These are phyloP conservation scores for Spatholobus suberectus DNA, from an alignment of 306 rosid species.

Conservation along the genomic window DNA sequence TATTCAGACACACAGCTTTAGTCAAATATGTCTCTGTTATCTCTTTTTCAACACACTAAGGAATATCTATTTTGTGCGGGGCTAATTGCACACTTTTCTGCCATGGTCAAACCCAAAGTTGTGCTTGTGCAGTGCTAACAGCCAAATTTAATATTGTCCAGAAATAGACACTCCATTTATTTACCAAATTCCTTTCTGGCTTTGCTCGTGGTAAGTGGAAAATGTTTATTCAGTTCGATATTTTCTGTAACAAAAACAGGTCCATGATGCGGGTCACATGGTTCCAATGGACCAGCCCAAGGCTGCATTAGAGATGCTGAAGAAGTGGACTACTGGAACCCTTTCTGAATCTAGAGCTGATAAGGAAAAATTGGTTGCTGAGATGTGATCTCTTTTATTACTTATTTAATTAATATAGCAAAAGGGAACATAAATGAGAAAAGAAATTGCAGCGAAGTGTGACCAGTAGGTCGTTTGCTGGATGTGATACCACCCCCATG, in stretches of 20 bases:
- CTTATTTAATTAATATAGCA: background rate
- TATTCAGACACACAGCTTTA: too few relatives aligned
- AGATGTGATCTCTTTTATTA: conserved; percentile 54
- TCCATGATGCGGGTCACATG: conserved; percentile 94
- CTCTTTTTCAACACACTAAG: too few relatives aligned
- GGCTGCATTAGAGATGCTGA: conserved; percentile 89
- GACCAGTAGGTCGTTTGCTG: background rate
- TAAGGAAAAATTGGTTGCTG: conserved; percentile 57
- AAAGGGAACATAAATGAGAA: background rate
- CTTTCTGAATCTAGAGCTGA: conserved; percentile 54
- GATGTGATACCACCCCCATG: background rate
- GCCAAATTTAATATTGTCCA: background rate
- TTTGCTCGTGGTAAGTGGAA: background rate
- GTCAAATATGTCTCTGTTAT: too few relatives aligned
- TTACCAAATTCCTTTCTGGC: background rate
- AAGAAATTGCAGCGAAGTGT: conserved; percentile 15
- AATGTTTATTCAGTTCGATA: conserved; percentile 18
- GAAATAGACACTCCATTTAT: conserved; percentile 1
- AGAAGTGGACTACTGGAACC: conserved; percentile 75
- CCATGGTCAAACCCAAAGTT: conserved; percentile 1
- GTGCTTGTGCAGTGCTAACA: conserved; percentile 6
- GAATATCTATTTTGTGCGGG: background rate
- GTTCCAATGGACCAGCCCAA: conserved; percentile 99
- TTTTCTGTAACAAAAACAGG: conserved; percentile 59
- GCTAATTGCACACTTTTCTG: background rate